Conservation (phyloP, 805 yeast species). For the Lachancea nothofagi region DNA sequence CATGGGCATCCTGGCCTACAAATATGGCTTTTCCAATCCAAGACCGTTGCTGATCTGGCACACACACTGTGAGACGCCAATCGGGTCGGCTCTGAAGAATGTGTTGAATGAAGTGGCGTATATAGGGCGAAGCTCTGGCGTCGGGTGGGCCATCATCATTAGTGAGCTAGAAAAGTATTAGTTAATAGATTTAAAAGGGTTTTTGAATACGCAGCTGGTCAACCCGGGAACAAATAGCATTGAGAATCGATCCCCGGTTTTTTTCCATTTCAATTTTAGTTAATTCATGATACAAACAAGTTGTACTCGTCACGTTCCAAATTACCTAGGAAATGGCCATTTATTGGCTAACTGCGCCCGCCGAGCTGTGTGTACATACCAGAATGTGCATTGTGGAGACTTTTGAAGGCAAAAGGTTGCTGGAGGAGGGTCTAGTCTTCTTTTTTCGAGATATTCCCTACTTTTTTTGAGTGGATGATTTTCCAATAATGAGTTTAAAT, state of each 20-base stretch:
- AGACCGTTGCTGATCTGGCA: conserved; percentile 78
- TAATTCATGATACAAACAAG: no score
- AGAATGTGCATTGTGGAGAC: conserved; percentile 11
- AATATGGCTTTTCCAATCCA: conserved; percentile 99
- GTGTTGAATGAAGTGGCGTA: conserved; percentile 73
- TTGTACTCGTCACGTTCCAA: no score
- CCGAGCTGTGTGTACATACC: conserved; percentile 5
- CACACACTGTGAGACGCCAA: conserved; percentile 80
- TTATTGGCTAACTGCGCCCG: background rate
- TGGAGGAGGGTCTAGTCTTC: background rate
- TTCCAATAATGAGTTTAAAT: no score
- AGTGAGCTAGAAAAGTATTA: conserved; percentile 41
- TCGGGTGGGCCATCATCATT: conserved; percentile 96
- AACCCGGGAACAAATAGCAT: no score
- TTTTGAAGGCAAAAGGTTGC: background rate
- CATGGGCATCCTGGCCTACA: conserved; percentile 61
- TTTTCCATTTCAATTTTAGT: no score
- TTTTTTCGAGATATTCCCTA: no score
- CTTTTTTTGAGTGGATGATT: no score
- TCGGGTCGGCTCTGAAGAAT: conserved; percentile 51
- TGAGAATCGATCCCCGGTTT: no score
- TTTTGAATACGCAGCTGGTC: no score
- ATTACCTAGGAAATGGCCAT: no score
- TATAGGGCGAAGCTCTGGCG: conserved; percentile 73
- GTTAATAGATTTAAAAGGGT: no score